phyloP scores from a whole-genome alignment of 495 filamentous ascomycete species.

The Annulohypoxylon moriforme region DNA sequence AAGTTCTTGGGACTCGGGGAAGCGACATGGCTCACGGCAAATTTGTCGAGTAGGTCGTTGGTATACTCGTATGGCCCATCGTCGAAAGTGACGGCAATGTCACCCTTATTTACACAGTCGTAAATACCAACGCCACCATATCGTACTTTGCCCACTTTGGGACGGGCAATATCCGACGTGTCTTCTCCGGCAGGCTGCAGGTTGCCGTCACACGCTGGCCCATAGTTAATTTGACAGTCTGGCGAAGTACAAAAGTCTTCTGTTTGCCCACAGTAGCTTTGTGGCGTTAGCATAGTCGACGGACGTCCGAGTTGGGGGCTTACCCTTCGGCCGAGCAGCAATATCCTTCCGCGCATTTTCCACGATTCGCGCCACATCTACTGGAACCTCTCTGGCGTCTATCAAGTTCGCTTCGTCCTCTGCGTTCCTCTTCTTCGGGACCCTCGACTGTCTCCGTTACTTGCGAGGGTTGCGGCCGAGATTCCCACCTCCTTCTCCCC shows the following conservation, averaged over 20 bases:
- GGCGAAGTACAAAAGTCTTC: conserved; percentile 73
- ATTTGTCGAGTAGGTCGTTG: conserved; percentile 72
- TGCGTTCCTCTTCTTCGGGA: conserved; percentile 12
- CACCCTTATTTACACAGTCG: conserved; percentile 69
- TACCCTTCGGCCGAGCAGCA: conserved; percentile 75
- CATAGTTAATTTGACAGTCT: conserved; percentile 76
- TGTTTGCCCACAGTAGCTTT: conserved; percentile 70
- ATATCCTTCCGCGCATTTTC: conserved; percentile 64
- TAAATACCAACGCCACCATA: conserved; percentile 75
- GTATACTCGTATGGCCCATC: conserved; percentile 82
- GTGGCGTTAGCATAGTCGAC: conserved; percentile 49
- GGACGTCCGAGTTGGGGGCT: conserved; percentile 9
- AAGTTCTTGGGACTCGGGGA: neutral
- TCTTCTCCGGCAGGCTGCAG: conserved; percentile 69
- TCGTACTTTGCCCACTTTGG: conserved; percentile 65
- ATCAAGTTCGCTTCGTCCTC: conserved; percentile 39
- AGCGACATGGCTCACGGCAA: conserved; percentile 53
- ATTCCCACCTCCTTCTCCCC: conserved; percentile 46
- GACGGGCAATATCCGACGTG: conserved; percentile 68
- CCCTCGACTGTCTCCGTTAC: conserved; percentile 13
- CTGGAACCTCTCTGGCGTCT: conserved; percentile 38
- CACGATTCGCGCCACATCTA: conserved; percentile 55
- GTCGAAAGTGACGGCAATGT: conserved; percentile 81
- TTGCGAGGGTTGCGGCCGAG: conserved; percentile 15
- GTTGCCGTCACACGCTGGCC: conserved; percentile 74